phyloP scores from a whole-genome alignment of 164 flowering plant genomes.

The Vitis cinerea region DNA sequence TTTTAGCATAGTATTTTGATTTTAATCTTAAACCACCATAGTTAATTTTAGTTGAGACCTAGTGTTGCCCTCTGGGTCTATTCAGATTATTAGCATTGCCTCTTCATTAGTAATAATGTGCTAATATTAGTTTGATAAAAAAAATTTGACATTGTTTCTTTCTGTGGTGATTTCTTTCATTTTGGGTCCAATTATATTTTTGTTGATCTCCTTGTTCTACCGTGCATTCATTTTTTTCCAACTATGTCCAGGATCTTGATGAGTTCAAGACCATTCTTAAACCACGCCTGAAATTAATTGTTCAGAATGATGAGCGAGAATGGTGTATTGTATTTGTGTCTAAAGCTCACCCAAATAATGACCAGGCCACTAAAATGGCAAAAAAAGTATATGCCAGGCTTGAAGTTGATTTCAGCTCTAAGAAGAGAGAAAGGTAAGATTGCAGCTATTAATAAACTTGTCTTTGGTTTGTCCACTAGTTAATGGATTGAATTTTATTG shows the following conservation, averaged over 20 bases:
- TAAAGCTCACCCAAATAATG: conserved; percentile 84
- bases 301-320: conserved; percentile 94
- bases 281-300: conserved; percentile 88
- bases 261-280: conserved; percentile 94
- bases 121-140: neutral
- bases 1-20: too few relatives aligned
- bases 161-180: neutral
- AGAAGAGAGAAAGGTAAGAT: conserved; percentile 85
- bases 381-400: conserved; percentile 89
- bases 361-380: conserved; percentile 77
- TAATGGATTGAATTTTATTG: neutral
- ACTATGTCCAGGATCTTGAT: conserved; percentile 80
- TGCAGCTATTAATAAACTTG: neutral
- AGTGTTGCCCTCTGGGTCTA: too few relatives aligned
- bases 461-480: too few relatives aligned
- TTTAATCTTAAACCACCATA: too few relatives aligned
- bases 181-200: neutral
- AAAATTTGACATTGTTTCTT: neutral
- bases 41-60: too few relatives aligned
- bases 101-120: too few relatives aligned
- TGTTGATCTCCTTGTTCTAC: neutral
- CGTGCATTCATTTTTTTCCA: conserved; percentile 5
- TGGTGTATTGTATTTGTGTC: conserved; percentile 97
- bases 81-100: too few relatives aligned
- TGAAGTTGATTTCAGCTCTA: conserved; percentile 95